Conservation (phyloP, 1,284 basidiomycete genomes). For the Takashimella koratensis region DNA sequence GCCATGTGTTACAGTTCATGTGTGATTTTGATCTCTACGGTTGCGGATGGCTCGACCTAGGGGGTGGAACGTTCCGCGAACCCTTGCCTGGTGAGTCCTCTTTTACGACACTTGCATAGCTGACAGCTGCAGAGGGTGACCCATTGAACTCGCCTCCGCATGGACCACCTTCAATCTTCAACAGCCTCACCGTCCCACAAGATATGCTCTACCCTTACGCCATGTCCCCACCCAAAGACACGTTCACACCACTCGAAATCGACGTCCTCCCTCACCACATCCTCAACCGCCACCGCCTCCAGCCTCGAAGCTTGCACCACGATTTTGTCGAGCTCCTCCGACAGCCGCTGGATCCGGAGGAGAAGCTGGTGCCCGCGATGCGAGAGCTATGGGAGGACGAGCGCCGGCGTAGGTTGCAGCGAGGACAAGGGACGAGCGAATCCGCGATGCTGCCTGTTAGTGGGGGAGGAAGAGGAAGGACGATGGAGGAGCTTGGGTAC, state of each 20-base stretch:
- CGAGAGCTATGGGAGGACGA: constrained; percentile 96
- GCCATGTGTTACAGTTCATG: constrained; percentile 86
- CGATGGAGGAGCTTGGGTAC: constrained; percentile 42
- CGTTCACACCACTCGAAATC: constrained; percentile 72
- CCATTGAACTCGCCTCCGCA: constrained; percentile 26
- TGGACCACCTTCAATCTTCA: constrained; percentile 24
- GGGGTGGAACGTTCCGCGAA: constrained; percentile 53
- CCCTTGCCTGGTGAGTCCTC: constrained; percentile 50
- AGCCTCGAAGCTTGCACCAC: constrained; percentile 69
- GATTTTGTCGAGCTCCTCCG: constrained; percentile 61
- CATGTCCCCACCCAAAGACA: constrained; percentile 61
- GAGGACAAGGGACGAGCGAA: constrained; percentile 52
- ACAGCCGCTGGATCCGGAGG: constrained; percentile 54
- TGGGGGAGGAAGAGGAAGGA: constrained; percentile 41
- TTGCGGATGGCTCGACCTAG: constrained; percentile 77
- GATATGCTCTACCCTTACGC: constrained; percentile 35
- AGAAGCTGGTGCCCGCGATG: constrained; percentile 81
- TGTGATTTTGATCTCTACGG: constrained; percentile 94
- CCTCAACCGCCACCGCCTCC: constrained; percentile 69
- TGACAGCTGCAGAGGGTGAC: constrained; percentile 30
- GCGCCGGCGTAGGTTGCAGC: constrained; percentile 61
- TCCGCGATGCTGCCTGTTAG: constrained; percentile 43
- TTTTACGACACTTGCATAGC: background rate
- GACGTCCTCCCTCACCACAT: constrained; percentile 80
- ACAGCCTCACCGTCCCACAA: constrained; percentile 27